Conservation (phyloP, 1,284 basidiomycete species). For the Heterobasidion parviporum region DNA sequence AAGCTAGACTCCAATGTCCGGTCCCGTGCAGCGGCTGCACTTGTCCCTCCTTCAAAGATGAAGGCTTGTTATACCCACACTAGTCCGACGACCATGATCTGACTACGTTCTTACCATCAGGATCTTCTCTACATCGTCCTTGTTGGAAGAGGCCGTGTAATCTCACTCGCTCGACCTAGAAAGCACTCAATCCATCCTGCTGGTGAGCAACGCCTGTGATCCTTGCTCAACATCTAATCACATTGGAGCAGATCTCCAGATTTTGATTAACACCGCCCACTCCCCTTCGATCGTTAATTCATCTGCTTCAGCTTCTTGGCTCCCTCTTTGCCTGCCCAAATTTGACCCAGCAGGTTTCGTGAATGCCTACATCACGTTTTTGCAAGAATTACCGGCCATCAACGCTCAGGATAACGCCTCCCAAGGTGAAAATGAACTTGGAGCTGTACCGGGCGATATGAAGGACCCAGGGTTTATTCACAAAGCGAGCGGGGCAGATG, state of each 20-base stretch:
- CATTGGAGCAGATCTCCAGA: constrained; percentile 64
- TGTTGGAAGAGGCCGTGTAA: constrained; percentile 69
- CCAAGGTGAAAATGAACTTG: not conserved
- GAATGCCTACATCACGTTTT: constrained; percentile 85
- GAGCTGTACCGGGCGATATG: not conserved
- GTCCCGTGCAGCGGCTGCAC: constrained; percentile 63
- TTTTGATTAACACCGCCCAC: constrained; percentile 78
- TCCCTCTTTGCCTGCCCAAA: constrained; percentile 93
- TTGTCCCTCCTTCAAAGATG: constrained; percentile 74
- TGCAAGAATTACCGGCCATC: constrained; percentile 22
- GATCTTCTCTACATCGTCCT: constrained; percentile 90
- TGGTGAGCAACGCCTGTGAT: constrained; percentile 35
- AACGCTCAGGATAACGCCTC: not conserved
- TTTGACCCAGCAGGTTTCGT: constrained; percentile 90
- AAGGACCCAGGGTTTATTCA: not conserved
- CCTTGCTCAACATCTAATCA: constrained; percentile 1
- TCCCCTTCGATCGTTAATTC: constrained; percentile 60
- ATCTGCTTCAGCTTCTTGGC: constrained; percentile 80
- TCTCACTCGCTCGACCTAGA: constrained; percentile 84
- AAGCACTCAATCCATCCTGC: constrained; percentile 95
- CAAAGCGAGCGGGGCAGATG: not conserved
- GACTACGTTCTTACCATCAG: constrained; percentile 26
- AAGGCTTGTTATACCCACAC: constrained; percentile 40
- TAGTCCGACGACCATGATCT: not conserved
- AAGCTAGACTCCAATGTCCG: constrained; percentile 64